Evolutionary conservation across 2,329 filamentous ascomycete genomes (phyloP).

Genomic region (Fusarium sp.): DNA sequence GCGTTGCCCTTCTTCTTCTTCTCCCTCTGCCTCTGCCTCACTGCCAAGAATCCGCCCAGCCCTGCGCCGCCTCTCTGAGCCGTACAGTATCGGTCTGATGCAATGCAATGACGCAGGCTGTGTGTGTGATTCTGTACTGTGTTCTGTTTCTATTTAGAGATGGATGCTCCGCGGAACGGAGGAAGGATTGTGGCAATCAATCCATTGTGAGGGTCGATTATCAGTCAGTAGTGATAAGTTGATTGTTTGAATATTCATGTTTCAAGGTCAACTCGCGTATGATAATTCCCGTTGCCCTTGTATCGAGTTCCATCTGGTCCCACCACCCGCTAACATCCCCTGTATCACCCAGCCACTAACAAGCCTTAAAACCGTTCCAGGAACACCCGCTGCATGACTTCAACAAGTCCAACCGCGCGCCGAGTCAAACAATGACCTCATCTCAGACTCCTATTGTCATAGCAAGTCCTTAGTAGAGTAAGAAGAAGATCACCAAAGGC

Average conservation of each 20-base stretch:
- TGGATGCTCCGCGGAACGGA: background rate
- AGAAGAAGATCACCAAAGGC: background rate
- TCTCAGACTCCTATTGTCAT: background rate
- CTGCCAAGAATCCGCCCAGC: conserved; percentile 32
- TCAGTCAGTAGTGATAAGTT: background rate
- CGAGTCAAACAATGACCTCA: conserved; percentile 15
- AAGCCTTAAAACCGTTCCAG: conserved; percentile 11
- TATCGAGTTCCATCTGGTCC: background rate
- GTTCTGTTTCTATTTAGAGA: background rate
- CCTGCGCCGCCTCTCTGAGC: conserved; percentile 26
- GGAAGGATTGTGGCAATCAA: background rate
- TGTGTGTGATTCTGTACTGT: background rate
- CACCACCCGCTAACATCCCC: background rate
- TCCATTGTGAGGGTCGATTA: background rate
- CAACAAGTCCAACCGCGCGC: background rate
- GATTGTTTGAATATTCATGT: background rate
- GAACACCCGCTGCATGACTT: conserved; percentile 7
- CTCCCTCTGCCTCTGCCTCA: conserved; percentile 5
- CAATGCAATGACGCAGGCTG: conserved; percentile 5
- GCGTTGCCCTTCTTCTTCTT: background rate
- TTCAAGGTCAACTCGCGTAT: background rate
- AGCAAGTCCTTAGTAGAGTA: background rate
- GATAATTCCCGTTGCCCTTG: background rate
- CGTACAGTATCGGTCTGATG: conserved; percentile 8
- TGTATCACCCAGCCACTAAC: conserved; percentile 20